Base-by-base conservation (phyloP, 2,329 filamentous ascomycete species). In the Curvularia sp. region DNA sequence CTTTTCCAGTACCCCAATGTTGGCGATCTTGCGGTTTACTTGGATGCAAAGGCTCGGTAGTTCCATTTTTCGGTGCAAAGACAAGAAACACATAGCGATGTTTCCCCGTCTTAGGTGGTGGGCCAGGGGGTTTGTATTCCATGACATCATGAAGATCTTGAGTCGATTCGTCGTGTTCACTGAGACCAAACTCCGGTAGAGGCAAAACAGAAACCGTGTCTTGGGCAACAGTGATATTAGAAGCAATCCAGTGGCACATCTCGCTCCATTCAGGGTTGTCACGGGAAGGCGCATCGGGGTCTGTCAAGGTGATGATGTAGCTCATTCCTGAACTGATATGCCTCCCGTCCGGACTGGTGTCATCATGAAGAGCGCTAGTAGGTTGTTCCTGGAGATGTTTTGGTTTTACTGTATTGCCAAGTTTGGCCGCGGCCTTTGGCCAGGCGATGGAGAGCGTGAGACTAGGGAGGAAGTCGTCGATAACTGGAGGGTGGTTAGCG, bases 31-130 rank as follows among this genome's bases (percentile, higher is more conserved):
- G 71, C 0, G 85, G 84, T 57, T 72, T 78, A 15, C 71, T 80
- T 58, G 85, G 63, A 59, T 80, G 67, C 49, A 82, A 53, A 19
- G 66, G 63, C 53, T 77, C 74, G 12, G 68, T 78, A 8, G 80
- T 81, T 7, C 78, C 77, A 53, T 83, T 83, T 55, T 59, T 70
- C 13, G 75, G 80, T 63, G 71, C 80, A 55, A 86, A 75, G 6
- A 83, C 77, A 4, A 85, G 74, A 61, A 86, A 84, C 3, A 87
- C 81, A 68, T 87, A 87, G 52, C 85, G 77, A 65, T 87, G 84
- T 65, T 82, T 81, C 2, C 84, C 83, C 0, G 84, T 86, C 73
- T 83, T 82, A 6, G 79, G 73, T 0, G 84, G 85, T 28, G 85
- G 84, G 5, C 79, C 79, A 0, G 85, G 85, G 5, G 83, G 78